Percentiles rank a stretch among this genome's conserved stretches.
These are phyloP conservation scores for Fusarium sp. DNA, from an alignment of 2,329 filamentous ascomycete species.

Conservation along the genomic window DNA sequence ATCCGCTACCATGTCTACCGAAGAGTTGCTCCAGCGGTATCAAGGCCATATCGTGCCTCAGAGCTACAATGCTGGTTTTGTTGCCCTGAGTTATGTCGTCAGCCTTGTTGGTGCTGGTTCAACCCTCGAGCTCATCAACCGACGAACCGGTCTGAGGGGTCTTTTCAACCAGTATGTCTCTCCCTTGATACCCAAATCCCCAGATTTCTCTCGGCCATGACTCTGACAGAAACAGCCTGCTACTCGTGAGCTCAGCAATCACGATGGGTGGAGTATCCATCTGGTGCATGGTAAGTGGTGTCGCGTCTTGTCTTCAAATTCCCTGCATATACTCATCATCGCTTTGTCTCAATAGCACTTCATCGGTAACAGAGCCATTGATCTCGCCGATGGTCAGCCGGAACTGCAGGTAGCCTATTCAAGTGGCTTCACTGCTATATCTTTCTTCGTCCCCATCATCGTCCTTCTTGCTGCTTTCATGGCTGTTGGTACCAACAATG, in stretches of 20 bases:
- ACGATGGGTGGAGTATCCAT: slow-evolving; percentile 81
- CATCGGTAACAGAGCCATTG: slow-evolving; percentile 83
- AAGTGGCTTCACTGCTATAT: slow-evolving; percentile 77
- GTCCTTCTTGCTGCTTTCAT: slow-evolving; percentile 81
- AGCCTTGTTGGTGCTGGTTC: slow-evolving; percentile 82
- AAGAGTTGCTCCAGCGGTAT: slow-evolving; percentile 56
- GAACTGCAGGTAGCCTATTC: slow-evolving; percentile 81
- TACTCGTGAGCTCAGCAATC: slow-evolving; percentile 73
- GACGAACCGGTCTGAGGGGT: slow-evolving; percentile 77
- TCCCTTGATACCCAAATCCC: slow-evolving; percentile 3
- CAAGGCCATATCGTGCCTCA: slow-evolving; percentile 61
- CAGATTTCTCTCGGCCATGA: background rate
- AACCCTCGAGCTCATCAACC: slow-evolving; percentile 84
- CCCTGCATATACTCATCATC: slow-evolving; percentile 10
- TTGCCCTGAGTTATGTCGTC: slow-evolving; percentile 80
- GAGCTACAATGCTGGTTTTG: slow-evolving; percentile 69
- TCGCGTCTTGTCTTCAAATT: background rate
- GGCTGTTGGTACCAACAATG: slow-evolving; percentile 71
- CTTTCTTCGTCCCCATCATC: slow-evolving; percentile 82
- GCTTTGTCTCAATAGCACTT: slow-evolving; percentile 50
- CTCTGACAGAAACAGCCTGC: slow-evolving; percentile 60
- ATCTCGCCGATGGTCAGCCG: slow-evolving; percentile 72
- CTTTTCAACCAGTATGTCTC: slow-evolving; percentile 74
- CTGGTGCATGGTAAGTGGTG: slow-evolving; percentile 72
- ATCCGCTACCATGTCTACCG: slow-evolving; percentile 39